Base-by-base conservation (phyloP, 768 basidiomycete genomes). In the Leucosporidium scottii region DNA sequence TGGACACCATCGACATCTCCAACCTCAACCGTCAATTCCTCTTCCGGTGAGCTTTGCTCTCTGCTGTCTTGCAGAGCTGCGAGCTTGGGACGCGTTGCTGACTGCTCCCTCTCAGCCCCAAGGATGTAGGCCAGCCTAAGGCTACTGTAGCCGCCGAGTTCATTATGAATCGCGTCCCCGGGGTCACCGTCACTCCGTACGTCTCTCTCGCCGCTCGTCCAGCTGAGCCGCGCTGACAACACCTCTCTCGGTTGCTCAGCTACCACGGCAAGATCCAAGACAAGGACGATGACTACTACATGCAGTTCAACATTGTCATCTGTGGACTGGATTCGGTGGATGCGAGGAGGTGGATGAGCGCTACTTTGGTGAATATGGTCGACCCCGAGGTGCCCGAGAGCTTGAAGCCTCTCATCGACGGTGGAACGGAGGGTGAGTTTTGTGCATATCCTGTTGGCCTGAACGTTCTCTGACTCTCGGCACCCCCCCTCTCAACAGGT, bases 1-100 rank as follows among this genome's bases (percentile, higher is more conserved):
- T 99, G 93, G 94, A 99, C 82, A 97, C 94, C 21, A 99, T 98
- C 78, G 94, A 99, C 80, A 90, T 99, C 76, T 97, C 93, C 76
- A 99, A 99, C 79, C 83, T 99, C 72, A 99, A 99, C 79, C 85
- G 96, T 59, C 96, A 99, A 79, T 99, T 99, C 78, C 82, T 99
- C 28, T 99, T 99, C 82, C 85, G 96, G 94, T 91, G 72, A 60
- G 80, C 77, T 27, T 27, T 6, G n/a, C 23, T 12, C 39, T 13
- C 4, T 4, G 39, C 58, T 47, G 15, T 13, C 20, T 21, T 1
- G 13, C 15, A 9, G n/a, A 30, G 48, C 18, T 13, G 13, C 10
- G 20, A 47, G 44, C 44, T 23, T 23, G 21, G 25, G n/a, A 50
- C 62, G 18, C 18, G n/a, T 30, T 48, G 27, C 27, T 36, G 30